Conservation (phyloP, 202 grass and related monocot genomes). For the Dendrocalamus latiflorus region DNA sequence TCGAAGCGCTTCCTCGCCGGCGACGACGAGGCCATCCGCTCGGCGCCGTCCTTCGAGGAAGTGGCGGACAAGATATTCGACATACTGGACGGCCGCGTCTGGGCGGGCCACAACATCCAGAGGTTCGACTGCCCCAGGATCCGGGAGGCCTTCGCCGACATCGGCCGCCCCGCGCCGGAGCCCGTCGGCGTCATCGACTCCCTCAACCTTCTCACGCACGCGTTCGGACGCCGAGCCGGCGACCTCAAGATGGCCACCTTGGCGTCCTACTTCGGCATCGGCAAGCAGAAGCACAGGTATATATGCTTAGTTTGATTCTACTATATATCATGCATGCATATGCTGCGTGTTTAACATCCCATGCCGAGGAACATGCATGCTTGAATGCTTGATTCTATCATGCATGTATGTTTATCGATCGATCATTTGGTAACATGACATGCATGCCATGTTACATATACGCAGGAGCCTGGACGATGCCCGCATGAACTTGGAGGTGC, state of each 20-base stretch:
- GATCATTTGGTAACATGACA: too few species aligned
- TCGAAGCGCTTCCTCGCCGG: conserved; percentile 23
- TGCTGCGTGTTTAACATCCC: too few species aligned
- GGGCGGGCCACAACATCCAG: conserved; percentile 83
- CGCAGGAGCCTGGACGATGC: conserved; percentile 67
- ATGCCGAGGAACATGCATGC: too few species aligned
- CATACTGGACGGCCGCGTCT: conserved; percentile 67
- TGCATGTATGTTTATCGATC: too few species aligned
- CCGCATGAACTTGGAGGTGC: conserved; percentile 85
- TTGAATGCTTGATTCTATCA: too few species aligned
- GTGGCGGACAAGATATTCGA: conserved; percentile 55
- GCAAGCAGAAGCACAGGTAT: conserved; percentile 50
- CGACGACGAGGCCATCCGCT: conserved; percentile 20
- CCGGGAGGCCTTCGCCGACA: conserved; percentile 69
- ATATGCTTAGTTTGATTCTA: too few species aligned
- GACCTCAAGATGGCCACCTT: conserved; percentile 54
- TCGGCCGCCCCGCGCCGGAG: too few species aligned
- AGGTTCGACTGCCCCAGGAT: conserved; percentile 60
- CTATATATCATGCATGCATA: too few species aligned
- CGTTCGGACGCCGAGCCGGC: too few species aligned
- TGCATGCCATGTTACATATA: too few species aligned
- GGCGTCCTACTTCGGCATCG: conserved; percentile 74
- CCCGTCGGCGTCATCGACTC: too few species aligned
- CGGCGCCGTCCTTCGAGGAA: conserved; percentile 52
- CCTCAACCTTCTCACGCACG: too few species aligned